Base-by-base conservation (phyloP, 192 early-diverging fungal species). In the Rhizoclosmatium sp. region DNA sequence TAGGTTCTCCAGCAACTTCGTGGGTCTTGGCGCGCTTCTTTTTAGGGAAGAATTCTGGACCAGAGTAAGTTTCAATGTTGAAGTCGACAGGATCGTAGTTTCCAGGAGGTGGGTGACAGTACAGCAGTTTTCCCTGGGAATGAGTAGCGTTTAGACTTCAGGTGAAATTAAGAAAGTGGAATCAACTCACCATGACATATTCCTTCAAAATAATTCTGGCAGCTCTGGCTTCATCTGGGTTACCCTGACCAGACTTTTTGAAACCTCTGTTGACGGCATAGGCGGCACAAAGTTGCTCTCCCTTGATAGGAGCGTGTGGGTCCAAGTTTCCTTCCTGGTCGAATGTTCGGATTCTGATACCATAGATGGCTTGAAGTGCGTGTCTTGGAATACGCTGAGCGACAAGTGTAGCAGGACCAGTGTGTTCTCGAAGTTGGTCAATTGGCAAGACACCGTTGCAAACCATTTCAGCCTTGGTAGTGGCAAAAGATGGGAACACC, bases 361-460 rank as follows among this genome's bases (percentile, higher is more conserved):
- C 97, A 83, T 99, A 99, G 47, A 93, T 92, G 10, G 93, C 90
- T 83, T 97, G 95, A 41, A 99, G 84, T 4, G 95, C 92, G 75
- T 88, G 80, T 85, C 93, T 93, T 16, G 98, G 98, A 64, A 99
- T 92, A 58, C 96, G 83, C 79, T 89, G 82, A 3, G 92, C 90
- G 7, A 99, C 89, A 67, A 99, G 85, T 9, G 84, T 93, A 40
- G 90, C 87, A 4, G 97, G 97, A 10, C 95, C 98, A 3, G 93
- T 92, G 75, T 93, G 92, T 86, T 99, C 98, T 58, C 98, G 89
- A 78, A 99, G 83, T 83, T 99, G 97, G 88, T 99, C 98, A 76
- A 99, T 98, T 41, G 98, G 98, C 78, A 99, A 87, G 31, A 99
- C 93, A 85, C 98, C 98, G 81, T 99, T 99, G 82, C 95, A 94